These are phyloP conservation scores for Aspergillus leporis DNA, from an alignment of 495 filamentous ascomycete genomes.

Conservation along the genomic window DNA sequence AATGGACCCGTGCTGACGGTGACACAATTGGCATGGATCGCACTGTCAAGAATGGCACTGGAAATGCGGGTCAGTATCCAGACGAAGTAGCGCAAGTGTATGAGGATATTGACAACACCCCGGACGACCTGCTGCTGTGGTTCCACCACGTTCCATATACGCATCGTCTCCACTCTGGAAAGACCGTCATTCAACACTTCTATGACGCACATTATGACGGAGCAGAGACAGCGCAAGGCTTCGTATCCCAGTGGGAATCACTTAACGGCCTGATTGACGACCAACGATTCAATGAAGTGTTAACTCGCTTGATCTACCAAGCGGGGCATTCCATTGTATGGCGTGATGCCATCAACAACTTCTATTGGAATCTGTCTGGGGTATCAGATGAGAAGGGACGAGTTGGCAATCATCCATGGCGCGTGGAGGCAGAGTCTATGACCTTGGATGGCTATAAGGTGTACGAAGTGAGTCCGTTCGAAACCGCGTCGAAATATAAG, in stretches of 20 bases:
- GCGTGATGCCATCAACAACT: conserved; percentile 64
- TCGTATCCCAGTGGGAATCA: conserved; percentile 53
- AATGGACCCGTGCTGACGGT: conserved; percentile 68
- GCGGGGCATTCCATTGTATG: conserved; percentile 69
- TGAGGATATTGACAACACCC: conserved; percentile 63
- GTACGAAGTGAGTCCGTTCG: conserved; percentile 52
- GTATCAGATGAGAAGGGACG: conserved; percentile 56
- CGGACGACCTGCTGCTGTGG: conserved; percentile 70
- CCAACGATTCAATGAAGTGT: conserved; percentile 60
- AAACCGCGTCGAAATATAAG: conserved; percentile 50
- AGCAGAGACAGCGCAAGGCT: conserved; percentile 58
- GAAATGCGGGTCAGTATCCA: conserved; percentile 66
- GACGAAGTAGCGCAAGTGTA: conserved; percentile 54
- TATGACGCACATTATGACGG: conserved; percentile 71
- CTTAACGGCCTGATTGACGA: conserved; percentile 58
- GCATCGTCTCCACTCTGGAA: conserved; percentile 59
- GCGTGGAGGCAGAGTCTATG: conserved; percentile 68
- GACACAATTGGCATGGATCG: conserved; percentile 70
- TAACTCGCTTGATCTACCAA: conserved; percentile 61
- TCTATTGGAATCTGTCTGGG: conserved; percentile 59
- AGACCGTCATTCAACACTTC: conserved; percentile 76
- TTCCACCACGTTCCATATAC: conserved; percentile 77
- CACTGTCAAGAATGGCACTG: conserved; percentile 65
- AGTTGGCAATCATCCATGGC: conserved; percentile 59
- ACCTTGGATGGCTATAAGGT: conserved; percentile 52